Base-by-base conservation (phyloP, 345 rosid genomes). In the Brassica napus region DNA sequence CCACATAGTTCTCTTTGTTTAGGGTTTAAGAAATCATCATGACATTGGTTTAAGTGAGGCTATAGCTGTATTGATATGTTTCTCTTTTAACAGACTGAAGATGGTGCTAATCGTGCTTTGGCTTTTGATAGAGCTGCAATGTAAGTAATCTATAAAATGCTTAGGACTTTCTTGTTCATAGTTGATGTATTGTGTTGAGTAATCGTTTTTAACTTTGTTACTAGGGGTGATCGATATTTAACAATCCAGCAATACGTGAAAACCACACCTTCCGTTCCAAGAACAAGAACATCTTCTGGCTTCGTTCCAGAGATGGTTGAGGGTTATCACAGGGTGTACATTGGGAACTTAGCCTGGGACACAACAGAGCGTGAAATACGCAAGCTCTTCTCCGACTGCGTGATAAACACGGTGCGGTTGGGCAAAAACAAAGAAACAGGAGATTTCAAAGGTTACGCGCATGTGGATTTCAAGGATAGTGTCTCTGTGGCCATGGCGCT, bases 341-440 rank as follows among this genome's bases (percentile, higher is more conserved):
- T 89, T 42, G 99, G 97, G 75, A 95, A 95, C 76, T 79, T 93
- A 75, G 82, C 98, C 16, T 93, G 97, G 97, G 92, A 95, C 82
- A 84, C 91, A 65, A 89, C 92, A 0, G 97, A 93, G 81, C 90
- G 86, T 16, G 92, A 93, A 65, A 72, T 90, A 74, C 89, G 79
- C 66, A 87, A 85, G 61, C 86, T 90, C 82, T 91, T 95, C 85
- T 86, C 93, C 1, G 97, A 84, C 75, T 95, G 93, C 80, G 85
- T 79, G 24, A 88, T 90, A 63, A 83, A 86, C 37, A 87, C 93
- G 4, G 68, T 95, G 34, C 93, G 98, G 18, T 84, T 88, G n/a
- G 99, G 97, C 23, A 82, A 32, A 80, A 82, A 90, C 86, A 94
- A 92, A 84, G 96, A 89, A 83, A 91, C 94, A 10, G 92, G 88